Base-by-base conservation (phyloP, 2,329 filamentous ascomycete genomes). In the Cytospora mali region DNA sequence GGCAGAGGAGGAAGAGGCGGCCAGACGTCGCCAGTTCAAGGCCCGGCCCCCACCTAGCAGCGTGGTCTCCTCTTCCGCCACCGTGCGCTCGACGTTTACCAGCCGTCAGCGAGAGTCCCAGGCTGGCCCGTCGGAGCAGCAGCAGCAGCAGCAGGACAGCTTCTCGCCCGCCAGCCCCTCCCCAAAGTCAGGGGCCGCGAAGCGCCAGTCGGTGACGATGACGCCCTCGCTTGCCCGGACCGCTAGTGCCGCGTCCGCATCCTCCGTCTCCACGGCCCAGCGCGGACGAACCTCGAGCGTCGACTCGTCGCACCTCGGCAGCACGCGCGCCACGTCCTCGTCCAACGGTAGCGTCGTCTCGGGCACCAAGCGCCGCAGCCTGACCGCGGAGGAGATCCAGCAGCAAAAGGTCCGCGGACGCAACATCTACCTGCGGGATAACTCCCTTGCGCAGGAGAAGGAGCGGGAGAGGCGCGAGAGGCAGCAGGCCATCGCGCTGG, bases 1-100 rank as follows among this genome's bases (percentile, higher is more conserved):
- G 65, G 79, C 79, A 4, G 79, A 87, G 68, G 84, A 86, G 68
- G 85, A 88, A 67, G 85, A 87, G 67, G 83, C 64, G 81, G 77
- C 27, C 84, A 79, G 72, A 18, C 80, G 81, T 61, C 83, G 86
- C 61, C 84, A 88, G 69, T 88, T 88, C 77, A 89, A 87, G 71
- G 86, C 86, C 6, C 80, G 80, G 39, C 86, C 86, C 21, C 71
- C 85, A 42, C 81, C 81, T 49, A 74, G 77, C 58, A 81, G 76
- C 60, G 70, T 78, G 21, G 74, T 73, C 10, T 74, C 77, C 1
- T 73, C 74, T 52, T 72, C 78, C 6, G 66, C 77, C 5, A 65
- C 52, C 16, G 84, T 84, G 46, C 83, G 85, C 28, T 84, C 85
- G 53, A 88, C 84, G 13, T 72, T 81, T 66, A 75, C 85, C 46